These are phyloP conservation scores for Mortierella sp. DNA, from an alignment of 371 early-diverging fungal species.

Conservation along the genomic window DNA sequence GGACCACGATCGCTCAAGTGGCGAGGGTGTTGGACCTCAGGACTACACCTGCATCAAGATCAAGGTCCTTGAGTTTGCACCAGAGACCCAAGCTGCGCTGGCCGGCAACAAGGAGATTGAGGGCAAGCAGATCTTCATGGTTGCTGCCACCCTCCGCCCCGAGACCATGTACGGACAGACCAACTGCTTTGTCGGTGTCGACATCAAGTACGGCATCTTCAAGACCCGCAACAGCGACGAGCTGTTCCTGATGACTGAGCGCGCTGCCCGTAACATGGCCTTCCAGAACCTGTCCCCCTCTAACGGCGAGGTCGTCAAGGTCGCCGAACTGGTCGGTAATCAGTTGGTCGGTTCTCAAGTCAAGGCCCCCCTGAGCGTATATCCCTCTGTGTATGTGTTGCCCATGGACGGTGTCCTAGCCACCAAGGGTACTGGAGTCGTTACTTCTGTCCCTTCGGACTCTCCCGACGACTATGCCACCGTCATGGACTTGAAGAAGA, in stretches of 20 bases:
- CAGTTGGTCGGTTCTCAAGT: conserved; percentile 92
- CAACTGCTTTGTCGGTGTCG: conserved; percentile 96
- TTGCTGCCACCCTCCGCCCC: conserved; percentile 98
- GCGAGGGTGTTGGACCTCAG: conserved; percentile 98
- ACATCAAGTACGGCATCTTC: conserved; percentile 91
- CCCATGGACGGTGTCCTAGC: conserved; percentile 97
- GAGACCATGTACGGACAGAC: conserved; percentile 99
- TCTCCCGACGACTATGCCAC: conserved; percentile 97
- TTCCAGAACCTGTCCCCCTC: conserved; percentile 85
- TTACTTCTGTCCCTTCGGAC: conserved; percentile 98
- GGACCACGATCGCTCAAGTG: conserved; percentile 99
- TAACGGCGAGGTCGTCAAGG: conserved; percentile 74
- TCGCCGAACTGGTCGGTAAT: conserved; percentile 84
- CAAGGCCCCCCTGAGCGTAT: conserved; percentile 87
- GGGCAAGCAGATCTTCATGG: conserved; percentile 85
- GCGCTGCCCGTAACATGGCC: conserved; percentile 97
- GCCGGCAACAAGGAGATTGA: conserved; percentile 69
- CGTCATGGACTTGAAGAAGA: conserved; percentile 92
- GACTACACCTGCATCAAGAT: conserved; percentile 97
- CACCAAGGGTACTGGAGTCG: conserved; percentile 98
- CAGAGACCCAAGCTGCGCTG: conserved; percentile 63
- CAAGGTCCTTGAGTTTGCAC: conserved; percentile 71
- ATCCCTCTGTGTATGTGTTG: conserved; percentile 88
- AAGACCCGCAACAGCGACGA: conserved; percentile 77
- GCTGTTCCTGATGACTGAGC: conserved; percentile 91